Percentiles rank a stretch among this genome's conserved stretches.
Conservation (phyloP, 1,139 yeast species). For the Maudiozyma humilis region DNA sequence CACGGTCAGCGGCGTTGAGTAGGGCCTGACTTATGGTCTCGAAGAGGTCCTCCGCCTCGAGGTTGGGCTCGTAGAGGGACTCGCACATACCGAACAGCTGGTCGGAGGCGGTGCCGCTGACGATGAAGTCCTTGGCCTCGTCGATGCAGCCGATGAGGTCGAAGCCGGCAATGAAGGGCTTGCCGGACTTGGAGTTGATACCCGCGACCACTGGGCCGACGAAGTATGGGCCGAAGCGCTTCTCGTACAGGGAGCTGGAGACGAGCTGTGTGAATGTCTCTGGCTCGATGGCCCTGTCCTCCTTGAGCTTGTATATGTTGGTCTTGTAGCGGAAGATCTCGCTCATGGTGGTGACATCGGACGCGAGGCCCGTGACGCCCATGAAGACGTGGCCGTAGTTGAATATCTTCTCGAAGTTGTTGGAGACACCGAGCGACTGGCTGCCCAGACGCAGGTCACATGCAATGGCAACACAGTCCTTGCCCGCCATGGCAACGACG, state of each 20-base stretch:
- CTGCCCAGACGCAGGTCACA: constrained; percentile 89
- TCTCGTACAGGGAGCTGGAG: constrained; percentile 80
- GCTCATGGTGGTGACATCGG: constrained; percentile 81
- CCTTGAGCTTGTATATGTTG: constrained; percentile 81
- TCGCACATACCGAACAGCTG: constrained; percentile 99
- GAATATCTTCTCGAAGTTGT: constrained; percentile 87
- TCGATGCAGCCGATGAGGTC: constrained; percentile 97
- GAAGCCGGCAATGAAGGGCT: constrained; percentile 92
- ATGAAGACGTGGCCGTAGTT: constrained; percentile 76
- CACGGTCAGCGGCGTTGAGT: constrained; percentile 93
- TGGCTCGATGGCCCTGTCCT: constrained; percentile 89
- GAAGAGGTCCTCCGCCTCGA: constrained; percentile 91
- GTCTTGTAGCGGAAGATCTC: constrained; percentile 79
- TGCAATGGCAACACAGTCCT: constrained; percentile 96
- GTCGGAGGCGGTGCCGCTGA: constrained; percentile 94
- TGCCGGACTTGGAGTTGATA: constrained; percentile 63
- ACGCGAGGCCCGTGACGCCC: constrained; percentile 91
- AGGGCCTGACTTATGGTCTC: constrained; percentile 94
- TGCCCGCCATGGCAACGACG: constrained; percentile 97
- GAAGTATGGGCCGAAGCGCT: constrained; percentile 93
- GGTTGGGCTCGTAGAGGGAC: constrained; percentile 84
- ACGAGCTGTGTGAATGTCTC: constrained; percentile 88
- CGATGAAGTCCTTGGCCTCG: constrained; percentile 88
- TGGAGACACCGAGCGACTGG: constrained; percentile 87
- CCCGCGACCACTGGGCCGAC: constrained; percentile 98